Evolutionary conservation across 306 rosid genomes (phyloP), one percentile per base, ranked within the genome.

Genomic region (Cyclanthera cordifolia): DNA sequence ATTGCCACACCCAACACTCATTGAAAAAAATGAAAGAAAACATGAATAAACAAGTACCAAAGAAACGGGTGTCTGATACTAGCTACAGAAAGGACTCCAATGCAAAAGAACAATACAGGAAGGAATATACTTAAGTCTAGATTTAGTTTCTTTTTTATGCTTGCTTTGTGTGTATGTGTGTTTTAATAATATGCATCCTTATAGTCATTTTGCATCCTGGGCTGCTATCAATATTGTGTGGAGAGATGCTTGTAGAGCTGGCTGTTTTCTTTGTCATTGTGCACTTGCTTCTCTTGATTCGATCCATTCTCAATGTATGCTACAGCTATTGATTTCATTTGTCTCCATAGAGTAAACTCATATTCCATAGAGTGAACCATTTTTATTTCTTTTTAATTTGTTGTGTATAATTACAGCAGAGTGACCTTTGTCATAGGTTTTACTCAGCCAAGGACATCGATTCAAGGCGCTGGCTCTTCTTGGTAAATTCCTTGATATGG

Each of bases 401-500:
- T 53, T 85, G 67, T 66, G 17, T 70, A 53, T 78, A 75, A 53
- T 51, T 68, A 55, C 71, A 14, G 25, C 67, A 11, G 53, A 30
- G 39, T 10, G 54, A 32, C 64, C 76, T 75, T 53, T 66, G 60
- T 83, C 79, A 71, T 84, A 94, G 99, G 99, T 94, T 70, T 88
- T 94, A 68, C 99, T 82, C 60, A 94, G 97, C 75, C 97, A 86
- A 77, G 81, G 96, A 80, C 99, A 90, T 81, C 90, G 97, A 49
- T 86, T 75, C 81, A 91, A 88, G 64, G 99, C 99, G 37, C 78
- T 94, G 76, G 87, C 86, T 73, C 96, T 94, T 67, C 99, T 94
- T 67, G 97, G 97, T 77, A 85, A 87, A 81, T 94, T 90, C 72
- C 99, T 94, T 82, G 97, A 94, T 76, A 90, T 94, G 99, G 99